Evolutionary conservation across 2,329 filamentous ascomycete genomes (phyloP), one percentile per base, ranked within the genome.

Genomic region (Ophiosphaerella korrae): DNA sequence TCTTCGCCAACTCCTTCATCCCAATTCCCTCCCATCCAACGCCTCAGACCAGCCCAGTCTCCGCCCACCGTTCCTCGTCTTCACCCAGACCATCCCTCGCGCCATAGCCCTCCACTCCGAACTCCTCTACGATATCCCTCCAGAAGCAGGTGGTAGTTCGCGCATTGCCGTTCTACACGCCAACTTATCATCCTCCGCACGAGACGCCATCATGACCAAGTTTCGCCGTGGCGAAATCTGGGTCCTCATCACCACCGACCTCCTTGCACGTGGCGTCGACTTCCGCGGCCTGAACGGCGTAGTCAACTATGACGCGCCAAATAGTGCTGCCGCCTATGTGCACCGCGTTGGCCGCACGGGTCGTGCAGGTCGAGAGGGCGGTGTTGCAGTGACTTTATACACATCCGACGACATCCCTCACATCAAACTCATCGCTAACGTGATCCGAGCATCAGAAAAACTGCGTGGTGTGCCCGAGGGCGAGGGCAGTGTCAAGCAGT

Each of bases 271-370:
- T 31, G 94, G 94, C 16, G 87, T 99, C 35, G 94, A 99, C 74
- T 97, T 99, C 77, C 86, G 89, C 7, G 94, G 94, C 42, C 87
- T 99, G 57, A 97, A 97, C 66, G 92, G 92, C 39, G 92, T 99
- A 0, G 89, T 99, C 44, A 99, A 97, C 75, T 99, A 97, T 76
- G 94, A 99, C 72, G 91, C 97, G 7, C 94, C 94, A 0, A 90
- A 88, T n/a, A 92, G 89, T 0, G 88, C 89, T 5, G 93, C 92
- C 0, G 86, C 86, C 1, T 99, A 99, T 69, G 89, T 99, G 6
- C 94, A 99, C 75, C 89, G 94, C 9, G 92, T 94, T 0, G 94
- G 94, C 0, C 84, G 94, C 40, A 97, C 94, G 0, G 94, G 93
- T 0, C 84, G 94, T 18, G 94, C 92, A 0, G 94, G 94, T 0